Evolutionary conservation across 495 filamentous ascomycete genomes (phyloP), one percentile per base, ranked within the genome.

Genomic region (Hyaloscypha variabilis): DNA sequence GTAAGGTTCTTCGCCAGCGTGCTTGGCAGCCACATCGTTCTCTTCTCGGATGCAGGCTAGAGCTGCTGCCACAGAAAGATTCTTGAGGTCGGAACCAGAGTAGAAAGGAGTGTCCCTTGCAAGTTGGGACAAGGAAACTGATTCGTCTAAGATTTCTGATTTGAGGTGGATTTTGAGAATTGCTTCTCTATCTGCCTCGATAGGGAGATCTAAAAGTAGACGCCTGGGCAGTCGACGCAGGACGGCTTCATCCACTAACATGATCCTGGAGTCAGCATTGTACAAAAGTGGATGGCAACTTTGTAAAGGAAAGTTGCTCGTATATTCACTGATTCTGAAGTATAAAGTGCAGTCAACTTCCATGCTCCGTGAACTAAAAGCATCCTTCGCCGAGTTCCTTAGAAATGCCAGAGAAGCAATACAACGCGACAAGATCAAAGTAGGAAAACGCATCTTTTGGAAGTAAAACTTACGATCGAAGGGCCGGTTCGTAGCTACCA

Each of bases 401-500:
- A 34, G 31, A 34, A 6, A 13, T 8, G 13, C 13, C 31, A 8
- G 13, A 34, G 13, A 13, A 34, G 31, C 6, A 34, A 1, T 34
- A 34, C 13, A 6, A 6, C 31, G 31, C 0, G 31, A 34, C 31
- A 34, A 34, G 13, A 17, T 14, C 6, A 46, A 46, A 14, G 17
- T 4, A 46, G 1, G 39, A 46, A 46, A 46, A 46, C 19, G 39
- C 11, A 17, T 8, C 39, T 17, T 46, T 1, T 10, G 17, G 39
- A 46, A 46, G 19, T 46, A 19, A 17, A 13, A 46, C 39, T 46
- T 46, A 46, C 39, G 85, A 71, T 98, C 94, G 64, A 97, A 97
- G 0, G 94, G 94, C 17, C 94, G 81, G 46, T 98, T 98, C 14
- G 93, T 97, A n/a, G 95, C 95, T 0, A 98, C 93, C 96, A 99